Conservation (phyloP, 106 monocot genomes). For the Apostasia shenzhenica region DNA sequence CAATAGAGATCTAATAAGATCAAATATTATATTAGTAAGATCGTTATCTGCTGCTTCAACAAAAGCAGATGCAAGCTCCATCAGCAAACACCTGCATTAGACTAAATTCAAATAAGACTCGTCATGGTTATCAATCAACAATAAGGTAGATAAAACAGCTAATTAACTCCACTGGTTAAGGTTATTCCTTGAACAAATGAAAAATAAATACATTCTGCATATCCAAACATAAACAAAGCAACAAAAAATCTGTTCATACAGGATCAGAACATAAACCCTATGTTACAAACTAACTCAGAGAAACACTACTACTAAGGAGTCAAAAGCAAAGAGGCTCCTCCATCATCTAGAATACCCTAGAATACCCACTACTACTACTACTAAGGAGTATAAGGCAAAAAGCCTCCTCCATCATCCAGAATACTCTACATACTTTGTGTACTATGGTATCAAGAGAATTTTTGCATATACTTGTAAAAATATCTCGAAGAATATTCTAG, state of each 20-base stretch:
- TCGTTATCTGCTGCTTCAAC: slow-evolving; percentile 56
- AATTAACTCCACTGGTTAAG: neutral
- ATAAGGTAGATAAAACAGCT: slow-evolving; percentile 2
- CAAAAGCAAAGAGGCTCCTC: no score
- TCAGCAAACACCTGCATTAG: slow-evolving; percentile 46
- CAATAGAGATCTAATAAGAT: slow-evolving; percentile 50
- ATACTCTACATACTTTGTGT: no score
- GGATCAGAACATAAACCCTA: neutral
- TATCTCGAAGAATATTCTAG: no score
- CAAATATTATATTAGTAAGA: slow-evolving; percentile 51
- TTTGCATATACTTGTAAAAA: no score
- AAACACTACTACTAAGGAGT: no score
- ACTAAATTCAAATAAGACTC: slow-evolving; percentile 2
- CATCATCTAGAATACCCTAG: no score
- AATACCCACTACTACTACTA: no score
- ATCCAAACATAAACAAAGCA: neutral
- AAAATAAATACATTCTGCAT: neutral
- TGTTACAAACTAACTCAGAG: no score
- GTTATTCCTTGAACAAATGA: neutral
- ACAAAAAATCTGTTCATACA: slow-evolving; percentile 2
- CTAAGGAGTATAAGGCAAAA: no score
- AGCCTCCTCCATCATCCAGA: no score
- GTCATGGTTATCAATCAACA: neutral
- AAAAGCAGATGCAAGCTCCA: slow-evolving; percentile 68
- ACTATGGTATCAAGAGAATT: no score